Conservation (phyloP, 1,139 yeast species). For the Pichia norvegensis region DNA sequence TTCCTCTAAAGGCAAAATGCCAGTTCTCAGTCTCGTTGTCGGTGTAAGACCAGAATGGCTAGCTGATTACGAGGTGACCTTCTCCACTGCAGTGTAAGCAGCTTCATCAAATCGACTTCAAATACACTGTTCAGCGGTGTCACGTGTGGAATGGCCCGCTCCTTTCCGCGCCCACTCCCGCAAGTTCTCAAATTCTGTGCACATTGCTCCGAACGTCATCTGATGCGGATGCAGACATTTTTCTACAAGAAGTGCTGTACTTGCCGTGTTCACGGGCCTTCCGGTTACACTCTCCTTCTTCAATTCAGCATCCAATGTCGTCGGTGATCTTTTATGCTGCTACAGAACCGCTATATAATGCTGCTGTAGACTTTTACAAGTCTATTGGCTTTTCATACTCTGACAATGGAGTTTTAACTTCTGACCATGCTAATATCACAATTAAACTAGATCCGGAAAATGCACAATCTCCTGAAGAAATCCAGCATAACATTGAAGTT, state of each 20-base stretch:
- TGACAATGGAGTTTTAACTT: neutral
- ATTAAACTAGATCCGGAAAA: conserved; percentile 26
- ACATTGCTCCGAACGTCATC: neutral
- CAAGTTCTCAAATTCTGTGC: neutral
- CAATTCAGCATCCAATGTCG: conserved; percentile 34
- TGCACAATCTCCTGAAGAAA: conserved; percentile 29
- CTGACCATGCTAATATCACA: conserved; percentile 29
- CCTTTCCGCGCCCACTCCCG: neutral
- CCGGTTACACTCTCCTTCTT: neutral
- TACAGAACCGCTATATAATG: conserved; percentile 29
- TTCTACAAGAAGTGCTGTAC: neutral
- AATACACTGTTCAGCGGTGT: neutral
- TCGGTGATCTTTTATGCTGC: conserved; percentile 40
- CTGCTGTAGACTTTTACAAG: conserved; percentile 42
- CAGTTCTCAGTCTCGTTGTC: neutral
- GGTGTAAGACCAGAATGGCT: neutral
- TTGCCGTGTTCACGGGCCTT: neutral
- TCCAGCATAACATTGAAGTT: conserved; percentile 25
- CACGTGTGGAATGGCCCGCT: neutral
- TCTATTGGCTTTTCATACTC: neutral
- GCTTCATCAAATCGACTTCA: too few species aligned
- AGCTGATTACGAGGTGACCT: neutral
- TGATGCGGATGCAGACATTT: neutral
- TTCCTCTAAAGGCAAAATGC: neutral
- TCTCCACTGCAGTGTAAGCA: neutral